Conservation (phyloP, 2,329 filamentous ascomycete species). For the Pseudogymnoascus sp. region DNA sequence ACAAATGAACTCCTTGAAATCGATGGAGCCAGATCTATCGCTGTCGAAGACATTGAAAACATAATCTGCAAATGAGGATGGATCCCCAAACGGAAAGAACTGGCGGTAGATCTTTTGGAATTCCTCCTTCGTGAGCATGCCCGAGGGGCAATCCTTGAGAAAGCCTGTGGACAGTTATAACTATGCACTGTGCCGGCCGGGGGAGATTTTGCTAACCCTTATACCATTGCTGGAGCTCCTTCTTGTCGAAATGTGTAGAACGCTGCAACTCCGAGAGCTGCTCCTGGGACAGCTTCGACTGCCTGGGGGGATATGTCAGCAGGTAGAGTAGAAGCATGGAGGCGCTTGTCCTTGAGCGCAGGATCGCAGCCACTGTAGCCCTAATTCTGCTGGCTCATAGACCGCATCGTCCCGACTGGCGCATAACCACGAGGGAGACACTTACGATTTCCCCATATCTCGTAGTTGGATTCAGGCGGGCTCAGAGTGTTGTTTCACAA, state of each 20-base stretch:
- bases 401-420: neutral
- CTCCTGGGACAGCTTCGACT: constrained; percentile 95
- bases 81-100: constrained; percentile 98
- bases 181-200: neutral
- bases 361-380: neutral
- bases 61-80: constrained; percentile 94
- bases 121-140: constrained; percentile 94
- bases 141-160: constrained; percentile 94
- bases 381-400: neutral
- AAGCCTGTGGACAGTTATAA: constrained; percentile 54
- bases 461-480: neutral
- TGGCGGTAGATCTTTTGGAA: constrained; percentile 99
- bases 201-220: constrained; percentile 59
- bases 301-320: constrained; percentile 45
- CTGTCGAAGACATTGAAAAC: constrained; percentile 99
- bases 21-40: constrained; percentile 94
- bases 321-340: neutral
- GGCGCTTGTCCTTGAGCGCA: neutral
- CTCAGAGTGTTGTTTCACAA: neutral
- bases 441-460: constrained; percentile 5
- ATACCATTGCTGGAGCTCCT: constrained; percentile 99
- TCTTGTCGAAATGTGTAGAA: constrained; percentile 98
- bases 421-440: neutral
- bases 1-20: constrained; percentile 99
- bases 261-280: constrained; percentile 93